Percentiles rank a stretch among this genome's conserved stretches.
These are phyloP conservation scores for Aspergillus homomorphus DNA, from an alignment of 495 filamentous ascomycete species.

Conservation along the genomic window DNA sequence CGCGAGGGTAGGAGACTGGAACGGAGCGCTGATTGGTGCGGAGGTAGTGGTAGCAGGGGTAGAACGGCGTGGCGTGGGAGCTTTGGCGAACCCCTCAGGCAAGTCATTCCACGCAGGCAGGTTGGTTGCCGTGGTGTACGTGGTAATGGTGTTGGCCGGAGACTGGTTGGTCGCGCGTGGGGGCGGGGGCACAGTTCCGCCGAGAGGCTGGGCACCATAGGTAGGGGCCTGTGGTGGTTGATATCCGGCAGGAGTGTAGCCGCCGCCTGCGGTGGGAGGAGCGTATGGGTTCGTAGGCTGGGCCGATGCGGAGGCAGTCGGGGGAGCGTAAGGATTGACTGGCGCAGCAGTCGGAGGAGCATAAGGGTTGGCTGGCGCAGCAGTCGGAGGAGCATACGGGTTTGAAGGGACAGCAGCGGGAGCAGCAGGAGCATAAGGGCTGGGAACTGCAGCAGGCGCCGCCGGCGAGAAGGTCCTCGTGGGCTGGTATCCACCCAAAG, in stretches of 20 bases:
- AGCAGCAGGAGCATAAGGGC: constrained; percentile 28
- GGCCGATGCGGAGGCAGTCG: constrained; percentile 29
- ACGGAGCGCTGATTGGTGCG: constrained; percentile 60
- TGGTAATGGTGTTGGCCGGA: constrained; percentile 49
- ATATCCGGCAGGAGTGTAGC: constrained; percentile 45
- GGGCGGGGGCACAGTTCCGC: constrained; percentile 51
- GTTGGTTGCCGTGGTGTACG: constrained; percentile 68
- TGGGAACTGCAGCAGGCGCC: constrained; percentile 23
- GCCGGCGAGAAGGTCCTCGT: constrained; percentile 36
- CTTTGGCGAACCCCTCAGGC: constrained; percentile 75
- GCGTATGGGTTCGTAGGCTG: constrained; percentile 61
- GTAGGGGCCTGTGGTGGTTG: constrained; percentile 46
- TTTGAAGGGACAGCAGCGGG: constrained; percentile 12
- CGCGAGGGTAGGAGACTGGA: constrained; percentile 57
- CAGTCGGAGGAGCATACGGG: constrained; percentile 22
- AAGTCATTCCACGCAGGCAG: constrained; percentile 91
- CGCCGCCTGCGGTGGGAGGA: constrained; percentile 38
- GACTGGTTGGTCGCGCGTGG: constrained; percentile 58
- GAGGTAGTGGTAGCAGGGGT: constrained; percentile 61
- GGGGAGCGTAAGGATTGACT: constrained; percentile 60
- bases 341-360: constrained; percentile 33
- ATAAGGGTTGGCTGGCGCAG: constrained; percentile 30
- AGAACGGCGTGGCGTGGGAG: constrained; percentile 61
- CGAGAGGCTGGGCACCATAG: constrained; percentile 41
- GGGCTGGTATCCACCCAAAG: constrained; percentile 31